These are phyloP conservation scores for Phyllosticta citribraziliensis DNA, from an alignment of 2,329 filamentous ascomycete species.

Conservation along the genomic window DNA sequence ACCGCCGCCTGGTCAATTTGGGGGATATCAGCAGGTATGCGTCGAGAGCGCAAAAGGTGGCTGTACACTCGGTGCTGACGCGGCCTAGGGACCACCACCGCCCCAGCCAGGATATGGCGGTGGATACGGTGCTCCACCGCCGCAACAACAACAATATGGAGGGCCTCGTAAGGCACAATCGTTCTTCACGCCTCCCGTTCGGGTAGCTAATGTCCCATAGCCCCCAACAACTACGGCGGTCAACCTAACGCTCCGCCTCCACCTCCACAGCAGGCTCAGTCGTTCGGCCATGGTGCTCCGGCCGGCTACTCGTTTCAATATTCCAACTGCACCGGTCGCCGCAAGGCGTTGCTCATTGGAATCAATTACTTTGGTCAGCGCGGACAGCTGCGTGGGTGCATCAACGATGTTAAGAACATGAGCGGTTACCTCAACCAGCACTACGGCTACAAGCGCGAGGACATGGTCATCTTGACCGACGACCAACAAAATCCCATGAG, in stretches of 20 bases:
- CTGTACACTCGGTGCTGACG: conserved; percentile 16
- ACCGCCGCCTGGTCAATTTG: conserved; percentile 33
- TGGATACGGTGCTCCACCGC: conserved; percentile 6
- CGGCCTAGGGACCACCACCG: conserved; percentile 21
- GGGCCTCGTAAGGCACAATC: not conserved
- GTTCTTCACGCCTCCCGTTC: conserved; percentile 1
- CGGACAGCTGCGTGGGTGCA: conserved; percentile 83
- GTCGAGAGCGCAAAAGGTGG: conserved; percentile 16
- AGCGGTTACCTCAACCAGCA: conserved; percentile 78
- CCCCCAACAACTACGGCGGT: not conserved
- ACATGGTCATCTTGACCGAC: conserved; percentile 95
- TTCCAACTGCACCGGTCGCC: conserved; percentile 76
- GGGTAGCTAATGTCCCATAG: conserved; percentile 27
- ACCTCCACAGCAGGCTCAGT: conserved; percentile 49
- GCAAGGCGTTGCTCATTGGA: conserved; percentile 84
- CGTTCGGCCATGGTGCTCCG: conserved; percentile 60
- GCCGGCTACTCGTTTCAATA: conserved; percentile 78
- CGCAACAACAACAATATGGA: conserved; percentile 12
- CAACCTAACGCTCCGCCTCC: conserved; percentile 45
- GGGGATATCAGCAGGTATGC: conserved; percentile 32
- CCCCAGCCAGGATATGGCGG: conserved; percentile 19
- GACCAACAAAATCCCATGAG: conserved; percentile 97
- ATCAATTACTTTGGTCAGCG: conserved; percentile 96
- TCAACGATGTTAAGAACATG: conserved; percentile 98
- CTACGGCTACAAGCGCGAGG: conserved; percentile 86